Evolutionary conservation across 805 yeast genomes (phyloP), one percentile per base, ranked within the genome.

Genomic region (Wickerhamiella kurtzmanii): DNA sequence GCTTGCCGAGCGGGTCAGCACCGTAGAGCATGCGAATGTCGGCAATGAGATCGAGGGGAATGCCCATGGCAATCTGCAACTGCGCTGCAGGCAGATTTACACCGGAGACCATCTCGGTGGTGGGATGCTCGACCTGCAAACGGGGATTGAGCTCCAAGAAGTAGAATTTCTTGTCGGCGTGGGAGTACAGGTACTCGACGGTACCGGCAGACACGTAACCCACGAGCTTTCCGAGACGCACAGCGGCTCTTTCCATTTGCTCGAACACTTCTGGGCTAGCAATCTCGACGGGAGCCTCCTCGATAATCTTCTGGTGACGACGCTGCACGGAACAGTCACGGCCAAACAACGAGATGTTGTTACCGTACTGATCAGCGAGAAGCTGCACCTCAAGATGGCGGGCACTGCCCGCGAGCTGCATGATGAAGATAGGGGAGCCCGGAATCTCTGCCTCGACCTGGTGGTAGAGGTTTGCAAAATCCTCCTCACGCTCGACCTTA

Each of bases 191-290:
- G 69, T 92, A 92, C 69, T 92, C 99, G 47, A 92, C 97, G 41
- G 99, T 92, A 76, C 99, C 99, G 22, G 99, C 97, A 52, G 96
- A 85, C 32, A 92, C 99, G 61, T 92, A 92, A 55, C 99, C 99
- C 46, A 92, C 99, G 55, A 92, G 75, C 65, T 80, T 77, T 66
- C 99, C 99, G 56, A 92, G 76, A 71, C 98, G 79, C 25, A 92
- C 96, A 19, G 99, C 99, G 46, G 98, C 96, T 55, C 77, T 76
- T 68, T 92, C 99, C 99, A 92, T 92, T 53, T 77, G 73, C 49
- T 77, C 70, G 71, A 92, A 92, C 43, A 96, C 88, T 1, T 79
- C 83, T 46, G 75, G 77, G 52, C 78, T 80, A 40, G 97, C 98
- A 59, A 92, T 76, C 22, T 96, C 94, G 37, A 88, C 98, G 32